Evolutionary conservation across 768 basidiomycete species (phyloP), one percentile per base, ranked within the genome.

Genomic region (Neoboletus brunneissimus): DNA sequence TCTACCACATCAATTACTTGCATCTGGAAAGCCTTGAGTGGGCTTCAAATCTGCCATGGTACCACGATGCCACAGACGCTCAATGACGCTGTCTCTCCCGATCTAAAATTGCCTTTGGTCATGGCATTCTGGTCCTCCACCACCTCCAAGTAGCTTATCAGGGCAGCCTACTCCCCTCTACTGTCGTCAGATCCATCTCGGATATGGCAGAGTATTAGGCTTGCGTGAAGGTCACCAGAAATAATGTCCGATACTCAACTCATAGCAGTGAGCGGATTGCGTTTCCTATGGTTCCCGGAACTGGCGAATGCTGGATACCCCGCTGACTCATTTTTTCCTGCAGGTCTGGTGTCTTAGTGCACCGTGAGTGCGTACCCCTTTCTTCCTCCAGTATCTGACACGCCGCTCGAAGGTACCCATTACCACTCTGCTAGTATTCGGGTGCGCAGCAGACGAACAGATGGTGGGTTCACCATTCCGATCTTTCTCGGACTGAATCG

Each of bases 391-490:
- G 10, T n/a, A 7, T 27, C n/a, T 29, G 44, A 45, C 18, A n/a
- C 18, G 2, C 8, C 22, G 10, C 5, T n/a, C 5, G 18, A 29
- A n/a, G 16, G 18, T 45, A 6, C 5, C 5, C 5, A 9, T 27
- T 2, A 6, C 11, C 2, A 18, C 18, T n/a, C 1, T n/a, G 18
- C 44, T 11, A 0, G 0, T 10, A 29, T 45, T n/a, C 2, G 1
- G 18, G 25, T 45, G 16, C 0, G 5, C 18, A 27, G 27, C 10
- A 18, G 16, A 45, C 27, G 44, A 11, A 1, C 27, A 18, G 44
- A 7, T 11, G 18, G 3, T 1, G 11, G 12, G 10, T 18, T 45
- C 25, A 27, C 25, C 2, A 2, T 29, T 11, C 44, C 18, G 10
- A 27, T 23, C 41, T 15, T 11, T 6, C 22, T 13, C 22, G 25